Evolutionary conservation across 371 early-diverging fungal genomes (phyloP), one percentile per base, ranked within the genome.

Genomic region (Mucor piriformis): DNA sequence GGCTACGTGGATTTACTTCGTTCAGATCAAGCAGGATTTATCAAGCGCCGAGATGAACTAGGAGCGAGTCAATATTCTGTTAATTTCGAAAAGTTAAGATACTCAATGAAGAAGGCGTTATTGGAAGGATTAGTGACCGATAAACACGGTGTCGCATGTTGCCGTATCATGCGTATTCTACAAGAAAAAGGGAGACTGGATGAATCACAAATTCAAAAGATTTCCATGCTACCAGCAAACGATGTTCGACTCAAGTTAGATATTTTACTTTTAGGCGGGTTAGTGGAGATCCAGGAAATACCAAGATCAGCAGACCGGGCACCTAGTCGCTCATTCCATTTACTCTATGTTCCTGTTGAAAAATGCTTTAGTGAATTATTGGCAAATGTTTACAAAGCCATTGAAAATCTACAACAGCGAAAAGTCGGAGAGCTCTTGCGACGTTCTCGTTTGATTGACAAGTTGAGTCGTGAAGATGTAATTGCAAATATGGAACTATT

Each of bases 241-340:
- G 85, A 81, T 55, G 86, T 88, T 0, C 72, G 94, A 34, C 85
- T 88, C 56, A 82, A 83, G 23, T 66, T 92, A 40, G 86, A 79
- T 49, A 73, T 78, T 15, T 67, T 96, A 52, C 67, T 85, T 20
- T 72, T 80, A 8, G 69, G 73, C 16, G 89, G 91, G 0, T 78
- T 94, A 58, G 76, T 90, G 13, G 86, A 88, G 55, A 78, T 92
- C 38, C 92, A 92, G 74, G 96, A 94, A 72, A 89, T 96, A 21
- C 95, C 95, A 20, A 87, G 88, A 61, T 84, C 92, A 0, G 71
- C 85, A 0, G 95, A 95, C 61, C 90, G 93, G 57, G 85, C 92
- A 4, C 91, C 95, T 0, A 82, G 88, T 24, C 82, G 92, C 53
- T 93, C 93, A 20, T 85, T 87, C 61, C 93, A 89, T 58, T 79